Percentiles rank a stretch among this genome's conserved stretches.
These are phyloP conservation scores for Colletotrichum incanum DNA, from an alignment of 2,329 filamentous ascomycete genomes.

Conservation along the genomic window DNA sequence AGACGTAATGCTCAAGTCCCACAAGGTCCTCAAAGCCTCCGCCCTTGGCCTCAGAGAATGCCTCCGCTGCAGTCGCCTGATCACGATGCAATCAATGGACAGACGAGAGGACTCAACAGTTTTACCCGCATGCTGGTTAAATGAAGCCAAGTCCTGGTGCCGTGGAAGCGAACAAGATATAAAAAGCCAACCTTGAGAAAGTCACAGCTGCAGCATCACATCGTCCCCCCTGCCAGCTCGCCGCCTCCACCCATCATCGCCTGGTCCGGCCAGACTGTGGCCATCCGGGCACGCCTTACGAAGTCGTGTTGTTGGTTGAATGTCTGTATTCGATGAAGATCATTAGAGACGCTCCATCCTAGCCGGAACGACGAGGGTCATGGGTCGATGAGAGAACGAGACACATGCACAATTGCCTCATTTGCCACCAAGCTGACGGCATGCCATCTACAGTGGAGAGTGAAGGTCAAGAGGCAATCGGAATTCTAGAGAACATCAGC, in stretches of 20 bases:
- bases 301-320: neutral
- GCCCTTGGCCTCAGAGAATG: neutral
- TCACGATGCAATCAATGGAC: constrained; percentile 3
- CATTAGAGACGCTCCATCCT: neutral
- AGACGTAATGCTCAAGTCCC: no score
- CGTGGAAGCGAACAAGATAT: neutral
- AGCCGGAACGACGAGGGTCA: neutral
- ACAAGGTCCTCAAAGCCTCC: neutral
- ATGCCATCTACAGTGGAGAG: neutral
- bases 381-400: constrained; percentile 8
- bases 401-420: constrained; percentile 16
- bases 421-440: constrained; percentile 13
- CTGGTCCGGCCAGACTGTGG: constrained; percentile 3
- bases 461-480: neutral
- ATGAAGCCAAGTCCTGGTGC: constrained; percentile 10
- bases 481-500: neutral
- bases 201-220: constrained; percentile 12
- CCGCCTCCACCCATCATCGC: neutral
- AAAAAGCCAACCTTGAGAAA: neutral
- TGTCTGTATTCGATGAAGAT: constrained; percentile 9
- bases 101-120: neutral
- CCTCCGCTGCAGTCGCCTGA: constrained; percentile 8
- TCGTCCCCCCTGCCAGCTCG: neutral
- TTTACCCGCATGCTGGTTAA: neutral
- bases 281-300: constrained; percentile 21